A percentile compares a stretch with the other conserved stretches of the same genome.
Conservation (phyloP, 345 rosid genomes). For the Hibiscus tridactylites region DNA sequence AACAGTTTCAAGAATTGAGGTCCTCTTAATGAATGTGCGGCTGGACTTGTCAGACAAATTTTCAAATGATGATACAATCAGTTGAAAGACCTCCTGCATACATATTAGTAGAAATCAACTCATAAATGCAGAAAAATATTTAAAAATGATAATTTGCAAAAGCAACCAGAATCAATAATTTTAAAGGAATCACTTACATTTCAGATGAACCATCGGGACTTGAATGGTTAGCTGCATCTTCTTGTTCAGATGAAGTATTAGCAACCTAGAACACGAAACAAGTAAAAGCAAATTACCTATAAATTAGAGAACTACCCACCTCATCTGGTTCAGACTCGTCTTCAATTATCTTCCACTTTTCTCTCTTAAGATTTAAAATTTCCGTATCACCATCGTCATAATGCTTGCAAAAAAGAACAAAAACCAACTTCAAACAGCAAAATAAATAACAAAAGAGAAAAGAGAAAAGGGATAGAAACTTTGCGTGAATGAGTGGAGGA, state of each 20-base stretch:
- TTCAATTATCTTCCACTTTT: constrained; percentile 50
- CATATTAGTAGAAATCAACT: constrained; percentile 15
- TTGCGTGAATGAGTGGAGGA: too few relatives aligned
- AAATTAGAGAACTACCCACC: constrained; percentile 30
- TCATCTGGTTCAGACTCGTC: constrained; percentile 32
- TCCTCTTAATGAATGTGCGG: too few relatives aligned
- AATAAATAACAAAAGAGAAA: too few relatives aligned
- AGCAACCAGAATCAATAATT: too few relatives aligned
- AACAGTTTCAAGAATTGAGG: too few relatives aligned
- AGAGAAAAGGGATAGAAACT: too few relatives aligned
- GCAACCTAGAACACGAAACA: constrained; percentile 5
- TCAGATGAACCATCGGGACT: constrained; percentile 45
- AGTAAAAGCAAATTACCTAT: constrained; percentile 1
- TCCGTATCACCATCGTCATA: constrained; percentile 81
- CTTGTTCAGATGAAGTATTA: constrained; percentile 38
- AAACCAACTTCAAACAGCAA: too few relatives aligned
- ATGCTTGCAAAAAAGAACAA: background rate
- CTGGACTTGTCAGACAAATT: too few relatives aligned
- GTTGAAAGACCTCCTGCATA: too few relatives aligned
- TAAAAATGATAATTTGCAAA: too few relatives aligned
- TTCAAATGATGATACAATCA: too few relatives aligned
- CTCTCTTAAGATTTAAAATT: constrained; percentile 41
- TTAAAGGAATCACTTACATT: constrained; percentile 34
- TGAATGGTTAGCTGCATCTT: constrained; percentile 32
- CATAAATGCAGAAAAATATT: too few relatives aligned